Percentiles rank a stretch among this genome's conserved stretches.
Conservation (phyloP, 2,329 filamentous ascomycete genomes). For the Dryadomyces quercivorus region DNA sequence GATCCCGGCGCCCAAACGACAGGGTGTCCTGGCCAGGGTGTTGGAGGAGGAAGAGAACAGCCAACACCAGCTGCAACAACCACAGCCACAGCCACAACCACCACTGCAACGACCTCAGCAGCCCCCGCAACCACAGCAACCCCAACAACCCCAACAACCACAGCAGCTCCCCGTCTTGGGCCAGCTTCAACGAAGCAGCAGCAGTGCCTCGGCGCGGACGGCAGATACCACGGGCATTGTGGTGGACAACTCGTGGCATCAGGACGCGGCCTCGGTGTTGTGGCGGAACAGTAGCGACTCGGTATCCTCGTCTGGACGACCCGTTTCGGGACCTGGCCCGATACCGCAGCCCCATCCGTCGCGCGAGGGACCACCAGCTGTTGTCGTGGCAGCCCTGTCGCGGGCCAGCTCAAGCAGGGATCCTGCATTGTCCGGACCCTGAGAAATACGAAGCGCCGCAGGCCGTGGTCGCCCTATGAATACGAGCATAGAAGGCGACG, state of each 20-base stretch:
- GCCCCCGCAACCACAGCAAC: background rate
- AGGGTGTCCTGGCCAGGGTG: conserved; percentile 42
- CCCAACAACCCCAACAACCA: background rate
- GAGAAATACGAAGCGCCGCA: too few species aligned
- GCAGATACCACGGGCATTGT: background rate
- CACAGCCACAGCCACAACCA: background rate
- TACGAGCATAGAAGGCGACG: background rate
- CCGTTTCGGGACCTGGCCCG: background rate
- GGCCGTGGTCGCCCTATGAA: too few species aligned
- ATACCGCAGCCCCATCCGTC: background rate
- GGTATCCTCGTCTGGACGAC: background rate
- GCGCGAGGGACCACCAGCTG: conserved; percentile 3
- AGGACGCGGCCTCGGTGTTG: background rate
- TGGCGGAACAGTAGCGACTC: conserved; percentile 7
- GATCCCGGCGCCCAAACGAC: conserved; percentile 49
- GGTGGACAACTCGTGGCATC: background rate
- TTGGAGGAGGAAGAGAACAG: conserved; percentile 37
- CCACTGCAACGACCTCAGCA: too few species aligned
- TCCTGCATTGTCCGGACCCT: background rate
- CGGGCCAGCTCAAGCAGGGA: background rate
- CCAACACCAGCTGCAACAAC: conserved; percentile 3
- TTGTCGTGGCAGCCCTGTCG: conserved; percentile 3
- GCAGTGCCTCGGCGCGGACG: background rate
- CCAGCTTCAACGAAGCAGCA: background rate
- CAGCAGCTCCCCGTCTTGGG: background rate